Base-by-base conservation (phyloP, 352 stramenopile genomes). In the Phytophthora macrochlamydospora region DNA sequence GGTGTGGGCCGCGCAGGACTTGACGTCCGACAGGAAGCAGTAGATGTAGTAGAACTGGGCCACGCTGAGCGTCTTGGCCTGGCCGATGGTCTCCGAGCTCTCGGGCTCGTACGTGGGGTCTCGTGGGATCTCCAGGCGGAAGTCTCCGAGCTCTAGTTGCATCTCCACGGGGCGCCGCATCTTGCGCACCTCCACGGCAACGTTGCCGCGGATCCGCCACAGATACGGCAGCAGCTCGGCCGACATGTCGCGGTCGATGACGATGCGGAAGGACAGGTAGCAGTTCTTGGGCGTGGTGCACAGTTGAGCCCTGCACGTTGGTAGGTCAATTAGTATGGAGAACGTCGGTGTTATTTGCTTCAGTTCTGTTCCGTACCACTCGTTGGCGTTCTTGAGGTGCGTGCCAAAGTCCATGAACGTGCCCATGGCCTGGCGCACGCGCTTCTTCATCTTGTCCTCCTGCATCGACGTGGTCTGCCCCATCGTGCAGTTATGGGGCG, bases 31-130 rank as follows among this genome's bases (percentile, higher is more conserved):
- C 13, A 93, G 55, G 51, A 92, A 93, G 69, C 83, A 92, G 66
- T 88, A 92, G 31, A 93, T 83, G 67, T 90, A 92, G 70, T 93
- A 93, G 57, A 93, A 93, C 56, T 93, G 83, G 2, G 79, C 72
- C 30, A 93, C 67, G 3, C 71, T 91, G 37, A 93, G 64, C 8
- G 80, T 73, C 55, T 92, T 92, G 43, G 85, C 75, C 31, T 79
- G 71, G 1, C 85, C 85, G 56, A 93, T 93, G 29, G 71, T 86
- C 63, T 76, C 70, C 0, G 37, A 55, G 7, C 30, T 58, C n/a
- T 71, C 73, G 2, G 31, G 37, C 37, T 60, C 71, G 38, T 69
- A 67, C n/a, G 73, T 64, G 2, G 51, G 33, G 18, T 77, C 53
- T 9, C 58, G 59, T 9, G 64, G 59, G 40, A 65, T 67, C 2